Conservation (phyloP, 148 eudicot genomes). For the Vaccinium darrowii region DNA sequence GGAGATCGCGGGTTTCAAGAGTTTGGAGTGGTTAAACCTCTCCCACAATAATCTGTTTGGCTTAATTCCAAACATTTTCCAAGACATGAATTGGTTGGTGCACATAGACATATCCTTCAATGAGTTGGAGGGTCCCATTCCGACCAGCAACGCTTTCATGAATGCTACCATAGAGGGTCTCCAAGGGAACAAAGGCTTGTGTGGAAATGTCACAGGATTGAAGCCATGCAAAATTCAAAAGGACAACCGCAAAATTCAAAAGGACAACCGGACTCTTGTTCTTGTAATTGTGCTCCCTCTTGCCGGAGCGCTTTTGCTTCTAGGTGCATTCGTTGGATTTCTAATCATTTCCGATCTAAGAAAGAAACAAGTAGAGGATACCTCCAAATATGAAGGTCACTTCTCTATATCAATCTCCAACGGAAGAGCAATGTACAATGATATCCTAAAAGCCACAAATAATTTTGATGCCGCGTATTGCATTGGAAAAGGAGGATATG, state of each 20-base stretch:
- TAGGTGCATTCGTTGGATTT: neutral
- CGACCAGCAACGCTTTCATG: constrained; percentile 26
- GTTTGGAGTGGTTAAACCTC: constrained; percentile 32
- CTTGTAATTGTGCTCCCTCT: constrained; percentile 10
- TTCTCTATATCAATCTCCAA: constrained; percentile 21
- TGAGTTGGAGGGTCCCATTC: constrained; percentile 38
- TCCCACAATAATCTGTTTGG: constrained; percentile 39
- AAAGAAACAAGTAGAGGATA: neutral
- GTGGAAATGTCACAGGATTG: constrained; percentile 34
- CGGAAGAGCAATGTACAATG: constrained; percentile 27
- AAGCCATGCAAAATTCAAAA: constrained; percentile 12
- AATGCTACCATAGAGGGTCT: constrained; percentile 28
- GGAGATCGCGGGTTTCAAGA: constrained; percentile 18
- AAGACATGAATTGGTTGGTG: constrained; percentile 28
- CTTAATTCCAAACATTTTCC: constrained; percentile 30
- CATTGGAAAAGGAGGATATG: constrained; percentile 37
- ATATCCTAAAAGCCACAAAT: constrained; percentile 38
- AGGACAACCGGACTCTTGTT: constrained; percentile 2
- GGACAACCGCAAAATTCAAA: constrained; percentile 18
- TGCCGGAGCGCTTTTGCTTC: neutral
- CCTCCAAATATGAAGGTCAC: constrained; percentile 16
- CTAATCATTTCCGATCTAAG: neutral
- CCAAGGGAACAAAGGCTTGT: constrained; percentile 31
- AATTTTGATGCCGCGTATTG: constrained; percentile 27
- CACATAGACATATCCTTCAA: constrained; percentile 34